Base-by-base conservation (phyloP, 2,329 filamentous ascomycete genomes). In the Chrysosporium queenslandicum region DNA sequence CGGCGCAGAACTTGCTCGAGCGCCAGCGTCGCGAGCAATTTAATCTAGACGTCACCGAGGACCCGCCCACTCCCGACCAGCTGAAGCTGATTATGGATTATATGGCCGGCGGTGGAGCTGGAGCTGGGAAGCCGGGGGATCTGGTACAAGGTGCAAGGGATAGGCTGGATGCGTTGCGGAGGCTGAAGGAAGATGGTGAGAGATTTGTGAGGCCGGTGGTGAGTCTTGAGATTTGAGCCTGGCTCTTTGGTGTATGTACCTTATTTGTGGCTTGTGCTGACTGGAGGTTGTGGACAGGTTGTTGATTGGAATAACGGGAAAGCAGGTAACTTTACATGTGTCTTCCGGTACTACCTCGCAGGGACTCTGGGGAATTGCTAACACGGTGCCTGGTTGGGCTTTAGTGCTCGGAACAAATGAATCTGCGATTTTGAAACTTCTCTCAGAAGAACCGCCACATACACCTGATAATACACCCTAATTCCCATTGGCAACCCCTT, bases 241-340 rank as follows among this genome's bases (percentile, higher is more conserved):
- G n/a, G n/a, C n/a, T 52, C 20, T 48, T 27, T 49, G 52, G 16
- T 50, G 20, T 30, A 50, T 2, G 32, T 40, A 20, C n/a, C 32
- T 18, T 40, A 18, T 49, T 52, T 16, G 18, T 20, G 8, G 36
- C 34, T 41, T 23, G 12, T 52, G 34, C 57, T 37, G 11, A 11
- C 48, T 55, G 41, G 34, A 27, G 50, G 51, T 47, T 4, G 23
- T 49, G 27, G 27, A 9, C 36, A 68, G 71, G 69, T 85, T 54
- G 91, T 97, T 49, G 91, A 97, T 67, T 97, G 92, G 92, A 87
- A 85, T 66, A 90, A 91, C 67, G 92, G 90, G 58, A 86, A 82
- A 67, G 91, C 83, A 43, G 75, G 86, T 72, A n/a, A n/a, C n/a
- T n/a, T n/a, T n/a, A n/a, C n/a, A 68, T 52, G 71, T 65, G 50